These are phyloP conservation scores for Neurospora sp. DNA, from an alignment of 2,329 filamentous ascomycete genomes.

Conservation along the genomic window DNA sequence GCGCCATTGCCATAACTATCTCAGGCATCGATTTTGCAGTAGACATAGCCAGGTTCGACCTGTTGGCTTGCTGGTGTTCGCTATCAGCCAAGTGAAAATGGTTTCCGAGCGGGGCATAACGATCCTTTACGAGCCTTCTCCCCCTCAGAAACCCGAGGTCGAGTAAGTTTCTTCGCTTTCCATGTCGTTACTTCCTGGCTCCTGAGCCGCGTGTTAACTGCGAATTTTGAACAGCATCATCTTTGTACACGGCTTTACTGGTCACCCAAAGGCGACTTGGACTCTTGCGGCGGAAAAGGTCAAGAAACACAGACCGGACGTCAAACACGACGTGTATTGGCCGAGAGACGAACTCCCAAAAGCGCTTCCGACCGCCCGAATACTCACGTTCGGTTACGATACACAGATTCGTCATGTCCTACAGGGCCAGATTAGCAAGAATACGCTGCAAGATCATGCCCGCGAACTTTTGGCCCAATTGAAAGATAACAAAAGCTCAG, in stretches of 20 bases:
- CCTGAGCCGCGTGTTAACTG: background rate
- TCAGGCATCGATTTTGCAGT: no score
- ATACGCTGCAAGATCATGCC: background rate
- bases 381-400: slow-evolving; percentile 22
- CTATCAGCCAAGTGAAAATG: background rate
- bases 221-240: background rate
- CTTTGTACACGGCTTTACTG: background rate
- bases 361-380: slow-evolving; percentile 14
- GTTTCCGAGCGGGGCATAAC: background rate
- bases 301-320: no score
- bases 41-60: no score
- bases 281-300: background rate
- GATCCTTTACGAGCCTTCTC: background rate
- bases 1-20: no score
- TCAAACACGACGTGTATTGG: slow-evolving; percentile 12
- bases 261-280: background rate
- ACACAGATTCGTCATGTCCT: slow-evolving; percentile 18
- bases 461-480: no score
- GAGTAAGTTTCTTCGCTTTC: background rate
- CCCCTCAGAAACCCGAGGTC: background rate
- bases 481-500: no score
- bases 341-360: slow-evolving; percentile 16
- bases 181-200: background rate
- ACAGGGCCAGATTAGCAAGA: slow-evolving; percentile 16
- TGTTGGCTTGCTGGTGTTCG: no score